phyloP scores from a whole-genome alignment of 2,329 filamentous ascomycete genomes.

The Aureobasidium sp. region DNA sequence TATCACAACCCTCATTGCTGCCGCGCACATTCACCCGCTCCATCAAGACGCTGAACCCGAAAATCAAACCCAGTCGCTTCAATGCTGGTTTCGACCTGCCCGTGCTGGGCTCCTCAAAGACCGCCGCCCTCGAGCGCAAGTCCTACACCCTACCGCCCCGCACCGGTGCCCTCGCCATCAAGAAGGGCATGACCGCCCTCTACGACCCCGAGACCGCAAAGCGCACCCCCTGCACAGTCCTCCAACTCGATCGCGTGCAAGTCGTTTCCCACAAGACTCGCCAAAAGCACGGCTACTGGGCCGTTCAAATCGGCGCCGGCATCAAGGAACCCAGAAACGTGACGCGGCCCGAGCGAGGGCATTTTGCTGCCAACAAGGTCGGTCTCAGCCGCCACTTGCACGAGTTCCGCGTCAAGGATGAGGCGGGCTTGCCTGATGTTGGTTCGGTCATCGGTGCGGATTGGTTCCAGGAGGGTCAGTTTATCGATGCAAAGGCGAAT shows the following conservation, averaged over 20 bases:
- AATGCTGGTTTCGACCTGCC: conserved; percentile 42
- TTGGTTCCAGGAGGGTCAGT: conserved; percentile 88
- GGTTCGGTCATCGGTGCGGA: conserved; percentile 71
- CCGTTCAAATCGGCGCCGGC: conserved; percentile 80
- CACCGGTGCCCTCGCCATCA: conserved; percentile 74
- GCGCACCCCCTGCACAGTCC: conserved; percentile 78
- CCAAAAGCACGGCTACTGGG: conserved; percentile 79
- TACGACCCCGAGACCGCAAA: conserved; percentile 68
- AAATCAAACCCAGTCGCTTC: conserved; percentile 42
- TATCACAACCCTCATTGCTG: conserved; percentile 11
- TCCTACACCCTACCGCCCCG: conserved; percentile 54
- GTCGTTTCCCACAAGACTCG: conserved; percentile 81
- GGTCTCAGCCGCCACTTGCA: conserved; percentile 74
- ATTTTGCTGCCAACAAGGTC: conserved; percentile 74
- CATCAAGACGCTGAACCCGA: conserved; percentile 52
- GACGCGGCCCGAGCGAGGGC: conserved; percentile 71
- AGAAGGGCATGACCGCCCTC: conserved; percentile 93
- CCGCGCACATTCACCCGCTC: conserved; percentile 28
- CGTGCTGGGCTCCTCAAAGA: conserved; percentile 46
- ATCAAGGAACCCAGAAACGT: conserved; percentile 66
- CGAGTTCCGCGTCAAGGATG: conserved; percentile 77
- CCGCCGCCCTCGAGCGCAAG: conserved; percentile 53
- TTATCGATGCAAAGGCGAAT: conserved; percentile 73
- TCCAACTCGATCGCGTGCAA: conserved; percentile 88
- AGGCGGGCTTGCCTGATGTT: conserved; percentile 64